Percentiles rank a stretch among this genome's conserved stretches.
Conservation (phyloP, 2,329 filamentous ascomycete genomes). For the Penicillium janthinellum region DNA sequence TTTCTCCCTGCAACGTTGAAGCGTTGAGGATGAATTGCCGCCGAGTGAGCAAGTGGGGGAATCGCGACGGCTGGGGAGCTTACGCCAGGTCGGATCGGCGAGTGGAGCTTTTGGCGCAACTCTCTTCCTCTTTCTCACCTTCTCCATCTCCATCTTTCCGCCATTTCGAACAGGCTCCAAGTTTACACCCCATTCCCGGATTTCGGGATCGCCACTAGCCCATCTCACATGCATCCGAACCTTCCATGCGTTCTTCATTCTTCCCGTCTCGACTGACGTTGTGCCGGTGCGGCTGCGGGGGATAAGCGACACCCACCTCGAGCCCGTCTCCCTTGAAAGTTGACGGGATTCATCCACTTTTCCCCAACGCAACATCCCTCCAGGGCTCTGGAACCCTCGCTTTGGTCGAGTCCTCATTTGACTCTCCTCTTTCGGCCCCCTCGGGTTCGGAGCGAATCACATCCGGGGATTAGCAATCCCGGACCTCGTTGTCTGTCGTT, state of each 20-base stretch:
- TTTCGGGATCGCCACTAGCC: not conserved
- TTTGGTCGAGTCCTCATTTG: conserved; percentile 2
- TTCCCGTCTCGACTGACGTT: not conserved
- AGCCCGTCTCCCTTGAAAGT: not conserved
- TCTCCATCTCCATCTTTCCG: not conserved
- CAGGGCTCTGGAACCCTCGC: not conserved
- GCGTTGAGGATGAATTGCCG: not conserved
- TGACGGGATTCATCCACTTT: conserved; percentile 6
- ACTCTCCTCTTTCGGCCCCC: not conserved
- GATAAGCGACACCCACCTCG: not conserved
- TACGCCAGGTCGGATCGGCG: not conserved
- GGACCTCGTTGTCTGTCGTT: not conserved
- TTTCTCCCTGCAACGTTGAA: not conserved
- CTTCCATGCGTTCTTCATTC: not conserved
- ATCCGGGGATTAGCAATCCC: conserved; percentile 2
- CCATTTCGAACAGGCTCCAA: not conserved
- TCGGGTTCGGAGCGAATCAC: conserved; percentile 11
- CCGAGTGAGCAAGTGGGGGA: conserved; percentile 14
- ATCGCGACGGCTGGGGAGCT: conserved; percentile 21
- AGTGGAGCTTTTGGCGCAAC: conserved; percentile 1
- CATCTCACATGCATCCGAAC: not conserved
- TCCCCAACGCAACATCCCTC: not conserved
- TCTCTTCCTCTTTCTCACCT: not conserved
- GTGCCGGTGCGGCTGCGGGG: not conserved
- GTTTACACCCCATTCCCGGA: too few species aligned